Evolutionary conservation across 805 yeast genomes (phyloP), one percentile per base, ranked within the genome.

Genomic region (Barnettozyma populi): DNA sequence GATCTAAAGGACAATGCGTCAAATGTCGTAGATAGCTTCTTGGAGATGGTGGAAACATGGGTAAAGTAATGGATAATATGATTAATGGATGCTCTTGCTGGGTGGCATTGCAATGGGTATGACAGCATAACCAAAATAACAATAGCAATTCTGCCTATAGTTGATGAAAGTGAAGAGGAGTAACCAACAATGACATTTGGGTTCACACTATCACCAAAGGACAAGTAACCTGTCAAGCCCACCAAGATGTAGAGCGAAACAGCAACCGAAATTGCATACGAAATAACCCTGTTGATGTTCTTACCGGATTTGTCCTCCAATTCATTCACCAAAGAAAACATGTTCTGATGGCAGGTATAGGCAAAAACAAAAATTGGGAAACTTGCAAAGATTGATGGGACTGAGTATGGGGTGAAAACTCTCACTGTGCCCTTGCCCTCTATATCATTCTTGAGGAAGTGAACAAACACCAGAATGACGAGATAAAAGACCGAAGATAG

Each of bases 291-390:
- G 48, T 71, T 67, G 51, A 81, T 69, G 31, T 68, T 70, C 7
- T 60, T 50, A n/a, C 76, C 67, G 0, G 84, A 68, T 51, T 74
- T 75, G 54, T 80, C 80, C 27, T 64, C 66, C 25, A 90, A 75
- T 67, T 92, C 98, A 59, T 90, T 92, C 46, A 90, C 78, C 47
- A 90, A 78, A 1, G 96, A 80, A 59, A 88, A 89, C 89, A 88
- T 88, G 67, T 92, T 92, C 65, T 92, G 97, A 61, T 92, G 97
- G 59, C 97, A 94, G 0, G 98, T 92, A 66, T 82, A 92, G 0
- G 97, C 96, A 71, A 92, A 90, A 13, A 92, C 92, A 56, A 90
- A 82, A 53, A 90, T 86, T n/a, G 97, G 95, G 62, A 90, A 80
- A 10, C 94, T 80, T 21, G 85, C 74, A 18, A 90, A 72, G n/a